phyloP scores from a whole-genome alignment of 108 stramenopile species.

The Nannochloropsis oceanica region DNA sequence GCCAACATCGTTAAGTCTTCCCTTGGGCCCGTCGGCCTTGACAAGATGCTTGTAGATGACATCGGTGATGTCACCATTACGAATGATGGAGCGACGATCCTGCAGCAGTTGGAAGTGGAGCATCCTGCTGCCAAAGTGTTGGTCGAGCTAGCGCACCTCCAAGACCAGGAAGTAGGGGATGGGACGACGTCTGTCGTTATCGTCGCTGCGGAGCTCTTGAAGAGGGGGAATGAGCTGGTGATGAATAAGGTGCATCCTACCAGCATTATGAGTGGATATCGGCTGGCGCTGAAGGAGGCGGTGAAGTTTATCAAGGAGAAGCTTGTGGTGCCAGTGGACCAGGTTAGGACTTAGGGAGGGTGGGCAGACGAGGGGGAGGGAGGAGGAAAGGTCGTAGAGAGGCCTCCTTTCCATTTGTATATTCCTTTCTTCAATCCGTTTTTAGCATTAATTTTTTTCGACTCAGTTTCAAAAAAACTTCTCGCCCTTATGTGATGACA shows the following conservation, averaged over 20 bases:
- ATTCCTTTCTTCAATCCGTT: no score
- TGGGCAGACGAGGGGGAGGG: no score
- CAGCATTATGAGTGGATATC: constrained; percentile 88
- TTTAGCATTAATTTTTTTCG: no score
- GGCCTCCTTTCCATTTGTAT: no score
- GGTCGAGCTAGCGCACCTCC: constrained; percentile 93
- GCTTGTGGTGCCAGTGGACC: constrained; percentile 64
- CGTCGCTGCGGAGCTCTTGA: constrained; percentile 85
- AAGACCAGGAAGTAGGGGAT: constrained; percentile 98
- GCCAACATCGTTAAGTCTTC: constrained; percentile 97
- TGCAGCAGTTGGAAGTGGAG: constrained; percentile 91
- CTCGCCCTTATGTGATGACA: not conserved
- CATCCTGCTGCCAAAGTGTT: constrained; percentile 98
- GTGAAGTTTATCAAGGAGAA: constrained; percentile 82
- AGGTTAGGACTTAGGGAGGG: constrained; percentile 30
- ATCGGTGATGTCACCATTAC: constrained; percentile 96
- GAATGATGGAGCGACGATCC: constrained; percentile 98
- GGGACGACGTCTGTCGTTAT: constrained; percentile 97
- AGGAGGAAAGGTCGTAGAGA: no score
- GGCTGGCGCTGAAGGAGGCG: constrained; percentile 86
- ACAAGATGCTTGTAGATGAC: constrained; percentile 90
- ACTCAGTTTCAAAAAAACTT: no score
- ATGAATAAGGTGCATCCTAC: constrained; percentile 89
- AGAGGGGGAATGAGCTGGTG: constrained; percentile 84
- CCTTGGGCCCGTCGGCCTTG: constrained; percentile 96